Evolutionary conservation across 768 basidiomycete genomes (phyloP).

Genomic region (Suillus spraguei): DNA sequence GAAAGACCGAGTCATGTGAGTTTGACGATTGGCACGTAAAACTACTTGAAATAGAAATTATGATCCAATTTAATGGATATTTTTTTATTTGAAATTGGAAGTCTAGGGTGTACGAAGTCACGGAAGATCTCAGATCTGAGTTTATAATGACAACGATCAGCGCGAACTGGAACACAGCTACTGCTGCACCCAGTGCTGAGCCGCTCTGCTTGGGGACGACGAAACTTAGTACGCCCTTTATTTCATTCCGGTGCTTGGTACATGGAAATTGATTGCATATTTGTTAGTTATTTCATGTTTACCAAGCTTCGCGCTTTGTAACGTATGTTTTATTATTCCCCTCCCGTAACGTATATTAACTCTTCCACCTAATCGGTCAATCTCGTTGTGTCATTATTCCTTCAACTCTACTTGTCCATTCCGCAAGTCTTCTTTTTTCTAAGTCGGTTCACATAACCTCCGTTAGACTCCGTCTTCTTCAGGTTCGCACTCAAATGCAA

Average conservation of each 20-base stretch:
- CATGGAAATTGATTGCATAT: slow-evolving; percentile 3
- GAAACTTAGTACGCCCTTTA: slow-evolving; percentile 2
- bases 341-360: slow-evolving; percentile 33
- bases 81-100: slow-evolving; percentile 35
- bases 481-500: slow-evolving; percentile 26
- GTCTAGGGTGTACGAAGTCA: slow-evolving; percentile 20
- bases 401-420: slow-evolving; percentile 21
- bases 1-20: not conserved
- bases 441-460: slow-evolving; percentile 18
- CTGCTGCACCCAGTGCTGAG: not conserved
- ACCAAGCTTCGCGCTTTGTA: slow-evolving; percentile 20
- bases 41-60: slow-evolving; percentile 17
- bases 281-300: slow-evolving; percentile 16
- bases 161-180: slow-evolving; percentile 4
- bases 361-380: slow-evolving; percentile 28
- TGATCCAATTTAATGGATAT: slow-evolving; percentile 11
- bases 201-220: not conserved
- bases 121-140: slow-evolving; percentile 24
- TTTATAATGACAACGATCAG: slow-evolving; percentile 12
- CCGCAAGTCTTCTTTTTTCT: slow-evolving; percentile 19
- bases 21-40: no score
- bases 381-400: slow-evolving; percentile 25
- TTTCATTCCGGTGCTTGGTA: slow-evolving; percentile 3
- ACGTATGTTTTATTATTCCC: slow-evolving; percentile 18
- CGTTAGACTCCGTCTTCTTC: slow-evolving; percentile 16